Base-by-base conservation (phyloP, 495 filamentous ascomycete species). In the Letharia columbiana region DNA sequence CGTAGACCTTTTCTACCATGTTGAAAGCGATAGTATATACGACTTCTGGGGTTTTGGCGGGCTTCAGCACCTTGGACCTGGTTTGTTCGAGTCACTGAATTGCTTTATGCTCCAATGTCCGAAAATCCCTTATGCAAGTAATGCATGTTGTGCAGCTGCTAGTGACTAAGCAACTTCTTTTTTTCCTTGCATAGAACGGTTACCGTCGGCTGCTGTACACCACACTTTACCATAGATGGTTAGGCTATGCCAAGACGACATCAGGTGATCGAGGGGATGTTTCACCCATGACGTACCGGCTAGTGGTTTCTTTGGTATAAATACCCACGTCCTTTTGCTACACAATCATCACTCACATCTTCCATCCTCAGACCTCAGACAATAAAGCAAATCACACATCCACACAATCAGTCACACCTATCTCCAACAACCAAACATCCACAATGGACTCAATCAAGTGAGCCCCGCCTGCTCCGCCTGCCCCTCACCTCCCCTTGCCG, bases 1-100 rank as follows among this genome's bases (percentile, higher is more conserved):
- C 87, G 77, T 96, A 97, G 72, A 92, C 76, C 75, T 96, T 96
- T 76, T 93, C 83, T 62, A 91, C 84, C 89, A 96, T 96, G 11
- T 74, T 87, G 77, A 50, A 28, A 54, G 37, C 31, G 40, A 33
- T 52, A 17, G 13, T 42, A 18, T 18, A 60, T 40, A 40, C 28
- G 13, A 4, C 31, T 12, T 23, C 18, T 33, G 40, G 17, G 50
- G 52, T 8, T 45, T 45, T 37, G n/a, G 50, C 28, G 37, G 18
- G 58, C 12, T 62, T 41, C 7, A 15, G 13, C 4, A 6, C 20
- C 10, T 31, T 31, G n/a, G 23, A 44, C 3, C 41, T 44, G 41
- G 41, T 44, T 39, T 28, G 23, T 28, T 28, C 23, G 23, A 28
- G 23, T 28, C 23, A 28, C 23, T 28, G 23, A 28, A 28, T 28